These are phyloP conservation scores for Lagerstroemia speciosa DNA, from an alignment of 345 rosid genomes.

Conservation along the genomic window DNA sequence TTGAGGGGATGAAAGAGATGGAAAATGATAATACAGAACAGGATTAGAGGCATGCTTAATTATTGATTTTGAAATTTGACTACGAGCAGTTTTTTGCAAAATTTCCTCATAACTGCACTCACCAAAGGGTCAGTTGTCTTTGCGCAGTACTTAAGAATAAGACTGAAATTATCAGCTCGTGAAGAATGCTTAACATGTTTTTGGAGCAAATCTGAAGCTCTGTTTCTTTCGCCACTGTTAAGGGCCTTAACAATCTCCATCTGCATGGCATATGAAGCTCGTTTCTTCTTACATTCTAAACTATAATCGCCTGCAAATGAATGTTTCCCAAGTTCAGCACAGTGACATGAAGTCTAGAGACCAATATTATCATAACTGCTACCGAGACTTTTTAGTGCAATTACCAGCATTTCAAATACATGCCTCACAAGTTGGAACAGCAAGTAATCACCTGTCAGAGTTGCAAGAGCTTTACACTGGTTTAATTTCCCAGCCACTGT, in stretches of 20 bases:
- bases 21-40: background rate
- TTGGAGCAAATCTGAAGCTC: constrained; percentile 54
- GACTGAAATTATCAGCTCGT: constrained; percentile 34
- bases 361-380: background rate
- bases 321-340: background rate
- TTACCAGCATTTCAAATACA: background rate
- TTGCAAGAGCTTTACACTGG: constrained; percentile 27
- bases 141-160: constrained; percentile 57
- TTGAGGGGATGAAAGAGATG: background rate
- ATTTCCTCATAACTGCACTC: constrained; percentile 19
- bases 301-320: background rate
- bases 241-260: constrained; percentile 58
- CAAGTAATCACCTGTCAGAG: constrained; percentile 29
- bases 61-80: background rate
- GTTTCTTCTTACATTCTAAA: constrained; percentile 18
- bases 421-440: constrained; percentile 1
- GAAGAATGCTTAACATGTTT: constrained; percentile 26
- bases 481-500: constrained; percentile 15
- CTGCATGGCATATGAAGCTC: constrained; percentile 20
- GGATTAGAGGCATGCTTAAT: background rate
- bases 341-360: background rate
- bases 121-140: constrained; percentile 67
- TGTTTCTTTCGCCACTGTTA: constrained; percentile 43
- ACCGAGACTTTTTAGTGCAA: constrained; percentile 2
- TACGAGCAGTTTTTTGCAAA: background rate